phyloP scores from a whole-genome alignment of 164 flowering plant species.

The grape (Vitis vinifera) region ASM3070453v1 NC_081806.1:2528501-2529000 shows the following conservation, averaged over 20 bases:
- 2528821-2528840: too few species aligned
- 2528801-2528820: too few species aligned
- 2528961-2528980: not conserved
- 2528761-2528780: too few species aligned
- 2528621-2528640: not conserved
- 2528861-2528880: constrained; percentile 71
- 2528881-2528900: constrained; percentile 51
- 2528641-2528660: not conserved
- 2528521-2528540: constrained; percentile 58
- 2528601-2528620: constrained; percentile 76
- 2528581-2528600: constrained; percentile 63
- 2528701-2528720: too few species aligned
- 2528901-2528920: constrained; percentile 70
- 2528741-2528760: too few species aligned
- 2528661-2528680: not conserved
- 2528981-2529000: not conserved
- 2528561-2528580: constrained; percentile 50
- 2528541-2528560: constrained; percentile 54
- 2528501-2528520: constrained; percentile 69
- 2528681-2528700: too few species aligned
- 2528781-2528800: too few species aligned
- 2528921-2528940: constrained; percentile 57
- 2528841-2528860: not conserved
- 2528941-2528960: not conserved
- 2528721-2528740: not conserved